Conservation (phyloP, 2,329 filamentous ascomycete genomes). For the Coniosporium uncinatum region DNA sequence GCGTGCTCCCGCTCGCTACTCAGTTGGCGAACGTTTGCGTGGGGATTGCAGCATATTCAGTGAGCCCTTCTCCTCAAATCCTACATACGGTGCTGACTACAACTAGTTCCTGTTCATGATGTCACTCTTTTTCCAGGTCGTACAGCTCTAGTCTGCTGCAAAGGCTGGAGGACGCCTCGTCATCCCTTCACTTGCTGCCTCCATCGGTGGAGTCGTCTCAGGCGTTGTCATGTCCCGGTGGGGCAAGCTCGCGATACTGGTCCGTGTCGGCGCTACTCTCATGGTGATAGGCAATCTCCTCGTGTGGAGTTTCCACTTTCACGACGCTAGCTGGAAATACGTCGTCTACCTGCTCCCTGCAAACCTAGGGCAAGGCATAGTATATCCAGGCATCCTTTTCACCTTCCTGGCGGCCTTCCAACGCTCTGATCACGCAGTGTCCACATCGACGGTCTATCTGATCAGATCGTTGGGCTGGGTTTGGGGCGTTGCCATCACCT, state of each 20-base stretch:
- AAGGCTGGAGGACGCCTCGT: conserved; percentile 36
- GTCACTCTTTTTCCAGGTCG: conserved; percentile 56
- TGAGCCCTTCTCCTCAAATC: conserved; percentile 25
- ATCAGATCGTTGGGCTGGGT: conserved; percentile 58
- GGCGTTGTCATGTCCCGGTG: conserved; percentile 41
- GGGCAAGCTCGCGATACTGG: conserved; percentile 33
- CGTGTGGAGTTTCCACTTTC: conserved; percentile 31
- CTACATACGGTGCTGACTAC: not conserved
- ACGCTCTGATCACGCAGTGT: conserved; percentile 58
- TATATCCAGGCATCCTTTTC: conserved; percentile 46
- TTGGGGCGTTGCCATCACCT: conserved; percentile 58
- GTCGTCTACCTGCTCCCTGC: conserved; percentile 36
- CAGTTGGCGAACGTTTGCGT: conserved; percentile 55
- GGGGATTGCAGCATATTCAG: conserved; percentile 56
- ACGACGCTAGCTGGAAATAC: conserved; percentile 37
- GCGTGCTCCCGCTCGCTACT: conserved; percentile 48
- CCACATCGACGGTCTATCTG: conserved; percentile 57
- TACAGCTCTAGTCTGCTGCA: conserved; percentile 50
- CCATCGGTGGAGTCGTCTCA: conserved; percentile 34
- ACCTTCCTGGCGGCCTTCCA: conserved; percentile 58
- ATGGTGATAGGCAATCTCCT: conserved; percentile 37
- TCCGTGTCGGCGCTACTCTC: conserved; percentile 30
- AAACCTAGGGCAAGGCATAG: conserved; percentile 39
- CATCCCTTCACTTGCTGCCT: conserved; percentile 37
- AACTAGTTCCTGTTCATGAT: conserved; percentile 37